A percentile compares a stretch with the other conserved stretches of the same genome.
phyloP scores from a whole-genome alignment of 1,139 yeast genomes.

The Blastobotrys ciferrii region DNA sequence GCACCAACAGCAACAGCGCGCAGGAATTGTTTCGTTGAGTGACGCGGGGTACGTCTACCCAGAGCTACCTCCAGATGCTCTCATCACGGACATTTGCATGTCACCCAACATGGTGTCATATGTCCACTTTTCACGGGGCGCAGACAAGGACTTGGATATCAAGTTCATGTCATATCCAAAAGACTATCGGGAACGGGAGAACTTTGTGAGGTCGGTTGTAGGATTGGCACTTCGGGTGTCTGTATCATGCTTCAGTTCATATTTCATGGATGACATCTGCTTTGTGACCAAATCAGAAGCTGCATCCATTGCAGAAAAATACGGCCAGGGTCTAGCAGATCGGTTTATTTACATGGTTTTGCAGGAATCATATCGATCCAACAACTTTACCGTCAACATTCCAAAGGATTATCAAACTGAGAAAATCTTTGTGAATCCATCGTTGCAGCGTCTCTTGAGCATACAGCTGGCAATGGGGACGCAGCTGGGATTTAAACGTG shows the following conservation, averaged over 20 bases:
- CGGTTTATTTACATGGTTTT: slow-evolving; percentile 41
- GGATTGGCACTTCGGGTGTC: slow-evolving; percentile 68
- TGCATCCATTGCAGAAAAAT: slow-evolving; percentile 10
- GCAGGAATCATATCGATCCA: slow-evolving; percentile 65
- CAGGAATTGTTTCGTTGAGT: slow-evolving; percentile 43
- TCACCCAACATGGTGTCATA: slow-evolving; percentile 46
- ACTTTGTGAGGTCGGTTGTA: slow-evolving; percentile 43
- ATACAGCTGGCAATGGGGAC: slow-evolving; percentile 67
- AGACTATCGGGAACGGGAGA: slow-evolving; percentile 18
- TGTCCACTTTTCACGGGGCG: slow-evolving; percentile 37
- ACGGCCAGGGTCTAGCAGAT: slow-evolving; percentile 14
- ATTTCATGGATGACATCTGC: slow-evolving; percentile 65
- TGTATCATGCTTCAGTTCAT: slow-evolving; percentile 61
- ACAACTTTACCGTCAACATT: slow-evolving; percentile 66
- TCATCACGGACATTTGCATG: slow-evolving; percentile 11
- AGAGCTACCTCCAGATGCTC: background rate
- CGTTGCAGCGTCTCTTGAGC: slow-evolving; percentile 62
- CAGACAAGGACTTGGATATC: slow-evolving; percentile 22
- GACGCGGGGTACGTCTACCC: slow-evolving; percentile 62
- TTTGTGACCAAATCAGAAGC: slow-evolving; percentile 48
- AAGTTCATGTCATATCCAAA: slow-evolving; percentile 19
- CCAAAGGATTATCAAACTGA: slow-evolving; percentile 65
- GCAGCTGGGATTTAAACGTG: slow-evolving; percentile 43
- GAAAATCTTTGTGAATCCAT: slow-evolving; percentile 68
- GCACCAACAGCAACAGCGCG: slow-evolving; percentile 8